Percentiles rank a stretch among this genome's conserved stretches.
phyloP scores from a whole-genome alignment of 106 monocot species.

The Gastrodia elata region DNA sequence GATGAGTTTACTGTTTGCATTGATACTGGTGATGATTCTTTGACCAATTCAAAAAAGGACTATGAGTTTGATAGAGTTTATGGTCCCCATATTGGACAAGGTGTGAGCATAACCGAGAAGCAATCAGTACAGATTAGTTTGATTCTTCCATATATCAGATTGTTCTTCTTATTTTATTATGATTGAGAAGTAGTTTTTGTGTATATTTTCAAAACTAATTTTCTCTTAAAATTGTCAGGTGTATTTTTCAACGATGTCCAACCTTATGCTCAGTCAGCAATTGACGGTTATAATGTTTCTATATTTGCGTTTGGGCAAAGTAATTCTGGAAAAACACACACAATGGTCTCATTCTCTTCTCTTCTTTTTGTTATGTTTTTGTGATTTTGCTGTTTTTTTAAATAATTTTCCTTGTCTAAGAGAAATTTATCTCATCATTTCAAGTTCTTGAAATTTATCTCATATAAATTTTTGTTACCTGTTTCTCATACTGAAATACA shows the following conservation, averaged over 20 bases:
- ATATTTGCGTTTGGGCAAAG: slow-evolving; percentile 92
- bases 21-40: slow-evolving; percentile 72
- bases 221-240: slow-evolving; percentile 33
- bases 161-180: neutral
- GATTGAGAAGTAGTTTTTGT: neutral
- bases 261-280: slow-evolving; percentile 84
- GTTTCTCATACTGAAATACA: neutral
- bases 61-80: slow-evolving; percentile 97
- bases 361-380: neutral
- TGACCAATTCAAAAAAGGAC: slow-evolving; percentile 75
- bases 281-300: slow-evolving; percentile 92
- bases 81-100: slow-evolving; percentile 97
- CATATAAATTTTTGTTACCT: neutral
- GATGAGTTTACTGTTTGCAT: slow-evolving; percentile 82
- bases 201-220: neutral
- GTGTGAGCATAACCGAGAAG: slow-evolving; percentile 22
- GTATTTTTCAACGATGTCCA: slow-evolving; percentile 81
- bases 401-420: neutral
- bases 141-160: neutral
- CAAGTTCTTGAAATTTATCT: neutral
- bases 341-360: slow-evolving; percentile 47
- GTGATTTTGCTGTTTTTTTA: neutral
- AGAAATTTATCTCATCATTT: neutral
- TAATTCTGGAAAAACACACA: slow-evolving; percentile 87
- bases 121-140: neutral